Conservation (phyloP, 2,329 filamentous ascomycete genomes). For the Fusarium napiforme region DNA sequence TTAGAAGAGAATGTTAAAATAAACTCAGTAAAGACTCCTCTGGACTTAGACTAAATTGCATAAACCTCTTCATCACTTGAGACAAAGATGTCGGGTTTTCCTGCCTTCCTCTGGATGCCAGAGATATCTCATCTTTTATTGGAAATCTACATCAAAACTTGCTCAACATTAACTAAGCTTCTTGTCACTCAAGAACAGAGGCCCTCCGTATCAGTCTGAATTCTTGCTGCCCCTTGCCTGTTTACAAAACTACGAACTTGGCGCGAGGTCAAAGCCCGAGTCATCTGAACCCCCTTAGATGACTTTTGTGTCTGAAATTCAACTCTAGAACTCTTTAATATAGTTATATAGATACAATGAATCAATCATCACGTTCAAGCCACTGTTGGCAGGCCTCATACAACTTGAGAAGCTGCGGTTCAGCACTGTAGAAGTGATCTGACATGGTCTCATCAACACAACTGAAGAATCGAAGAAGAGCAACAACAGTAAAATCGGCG, state of each 20-base stretch:
- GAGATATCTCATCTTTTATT: not conserved
- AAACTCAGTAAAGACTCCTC: too few species aligned
- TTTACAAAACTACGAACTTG: not conserved
- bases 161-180: accelerated
- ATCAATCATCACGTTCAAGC: not conserved
- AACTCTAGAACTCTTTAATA: accelerated
- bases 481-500: not conserved
- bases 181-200: not conserved
- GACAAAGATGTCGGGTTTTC: not conserved
- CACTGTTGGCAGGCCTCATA: not conserved
- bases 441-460: not conserved
- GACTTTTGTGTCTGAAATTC: not conserved
- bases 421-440: not conserved
- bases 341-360: not conserved
- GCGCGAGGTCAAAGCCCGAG: too few species aligned
- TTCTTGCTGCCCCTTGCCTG: not conserved
- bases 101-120: too few species aligned
- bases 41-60: not conserved
- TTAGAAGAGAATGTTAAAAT: too few species aligned
- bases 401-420: not conserved
- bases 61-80: not conserved
- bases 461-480: not conserved
- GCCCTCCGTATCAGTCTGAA: not conserved
- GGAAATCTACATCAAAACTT: not conserved
- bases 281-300: not conserved